phyloP scores from a whole-genome alignment of 2,329 filamentous ascomycete genomes.

The Reticulascus tulasneorum region DNA sequence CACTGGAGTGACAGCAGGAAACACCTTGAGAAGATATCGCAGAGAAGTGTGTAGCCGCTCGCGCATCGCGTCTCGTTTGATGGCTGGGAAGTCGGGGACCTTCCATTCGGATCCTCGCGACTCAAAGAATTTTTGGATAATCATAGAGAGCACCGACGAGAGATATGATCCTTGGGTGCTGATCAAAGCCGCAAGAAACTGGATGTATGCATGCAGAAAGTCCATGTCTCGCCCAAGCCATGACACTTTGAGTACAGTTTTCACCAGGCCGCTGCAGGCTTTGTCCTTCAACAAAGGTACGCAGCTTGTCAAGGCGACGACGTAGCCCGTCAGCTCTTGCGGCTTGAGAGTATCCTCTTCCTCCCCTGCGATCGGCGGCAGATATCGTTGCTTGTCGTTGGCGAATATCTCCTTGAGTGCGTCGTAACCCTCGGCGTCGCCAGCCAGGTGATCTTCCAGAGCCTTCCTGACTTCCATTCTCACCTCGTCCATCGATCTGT shows the following conservation, averaged over 20 bases:
- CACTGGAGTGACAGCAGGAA: constrained; percentile 71
- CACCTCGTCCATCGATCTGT: constrained; percentile 49
- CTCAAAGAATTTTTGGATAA: constrained; percentile 72
- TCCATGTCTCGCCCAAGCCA: constrained; percentile 63
- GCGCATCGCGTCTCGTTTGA: constrained; percentile 63
- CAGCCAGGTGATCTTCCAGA: constrained; percentile 52
- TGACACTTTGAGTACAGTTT: constrained; percentile 54
- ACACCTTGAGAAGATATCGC: constrained; percentile 71
- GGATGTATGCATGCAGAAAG: constrained; percentile 64
- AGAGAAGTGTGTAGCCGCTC: constrained; percentile 72
- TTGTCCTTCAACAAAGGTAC: constrained; percentile 56
- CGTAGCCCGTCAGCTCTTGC: constrained; percentile 56
- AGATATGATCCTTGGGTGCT: constrained; percentile 81
- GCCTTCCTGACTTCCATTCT: constrained; percentile 52
- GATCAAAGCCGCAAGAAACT: constrained; percentile 67
- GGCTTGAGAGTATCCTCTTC: constrained; percentile 44
- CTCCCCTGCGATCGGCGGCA: constrained; percentile 34
- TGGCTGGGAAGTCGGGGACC: constrained; percentile 50
- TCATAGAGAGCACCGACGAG: constrained; percentile 68
- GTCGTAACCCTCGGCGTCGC: constrained; percentile 58
- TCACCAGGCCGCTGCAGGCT: constrained; percentile 56
- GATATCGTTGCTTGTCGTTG: constrained; percentile 41
- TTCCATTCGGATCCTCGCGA: constrained; percentile 41
- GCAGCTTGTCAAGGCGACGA: constrained; percentile 60
- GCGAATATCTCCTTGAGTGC: constrained; percentile 56